These are phyloP conservation scores for Barbatosphaeria neglecta DNA, from an alignment of 495 filamentous ascomycete genomes.

Conservation along the genomic window DNA sequence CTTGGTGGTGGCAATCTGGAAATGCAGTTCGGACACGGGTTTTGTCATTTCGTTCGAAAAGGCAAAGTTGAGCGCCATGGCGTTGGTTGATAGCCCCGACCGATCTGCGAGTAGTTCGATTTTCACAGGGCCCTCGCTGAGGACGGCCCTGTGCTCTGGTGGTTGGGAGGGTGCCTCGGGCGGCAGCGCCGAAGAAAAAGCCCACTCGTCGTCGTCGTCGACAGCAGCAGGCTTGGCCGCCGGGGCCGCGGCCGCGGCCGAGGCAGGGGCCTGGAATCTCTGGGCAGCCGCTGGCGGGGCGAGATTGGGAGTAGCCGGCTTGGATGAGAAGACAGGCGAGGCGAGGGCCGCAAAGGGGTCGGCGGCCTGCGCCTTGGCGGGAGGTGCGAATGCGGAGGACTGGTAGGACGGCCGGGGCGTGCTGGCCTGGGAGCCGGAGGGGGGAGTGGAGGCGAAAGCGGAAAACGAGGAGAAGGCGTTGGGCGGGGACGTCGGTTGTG, in stretches of 20 bases:
- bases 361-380: constrained; percentile 24
- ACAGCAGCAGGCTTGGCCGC: constrained; percentile 1
- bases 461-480: constrained; percentile 52
- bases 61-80: constrained; percentile 49
- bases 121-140: constrained; percentile 38
- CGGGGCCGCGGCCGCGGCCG: too few species aligned
- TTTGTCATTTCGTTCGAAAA: constrained; percentile 72
- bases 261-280: background rate
- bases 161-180: constrained; percentile 37
- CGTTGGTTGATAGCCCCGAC: constrained; percentile 33
- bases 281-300: constrained; percentile 15
- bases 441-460: constrained; percentile 30
- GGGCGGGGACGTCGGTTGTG: constrained; percentile 23
- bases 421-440: constrained; percentile 25
- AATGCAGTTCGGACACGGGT: constrained; percentile 67
- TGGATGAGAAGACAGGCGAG: constrained; percentile 38
- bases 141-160: constrained; percentile 30
- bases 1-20: constrained; percentile 88
- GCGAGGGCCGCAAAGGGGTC: constrained; percentile 67
- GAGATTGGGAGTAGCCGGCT: constrained; percentile 26
- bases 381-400: constrained; percentile 31
- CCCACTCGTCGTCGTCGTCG: constrained; percentile 81
- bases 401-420: constrained; percentile 37
- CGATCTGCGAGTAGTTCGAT: constrained; percentile 39
- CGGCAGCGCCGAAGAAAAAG: constrained; percentile 79